Conservation (phyloP, 2,329 filamentous ascomycete species). For the Colletotrichum sp. region DNA sequence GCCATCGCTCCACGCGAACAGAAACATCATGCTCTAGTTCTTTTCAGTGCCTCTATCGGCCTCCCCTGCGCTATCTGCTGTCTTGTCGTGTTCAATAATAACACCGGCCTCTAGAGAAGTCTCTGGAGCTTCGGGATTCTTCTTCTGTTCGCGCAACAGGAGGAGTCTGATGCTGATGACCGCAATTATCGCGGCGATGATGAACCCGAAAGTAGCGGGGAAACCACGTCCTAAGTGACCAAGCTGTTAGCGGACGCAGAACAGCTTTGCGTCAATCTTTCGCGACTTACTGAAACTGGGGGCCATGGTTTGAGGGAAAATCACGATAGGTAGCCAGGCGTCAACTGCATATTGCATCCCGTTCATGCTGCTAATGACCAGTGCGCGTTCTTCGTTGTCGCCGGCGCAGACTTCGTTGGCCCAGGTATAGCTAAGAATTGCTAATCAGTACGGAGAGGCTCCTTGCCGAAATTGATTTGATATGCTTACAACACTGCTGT, state of each 20-base stretch:
- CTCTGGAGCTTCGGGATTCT: neutral
- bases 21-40: neutral
- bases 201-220: conserved; percentile 18
- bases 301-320: conserved; percentile 2
- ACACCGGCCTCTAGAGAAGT: neutral
- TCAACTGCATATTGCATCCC: conserved; percentile 9
- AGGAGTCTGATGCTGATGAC: neutral
- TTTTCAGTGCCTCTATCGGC: neutral
- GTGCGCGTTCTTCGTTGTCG: conserved; percentile 32
- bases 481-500: conserved; percentile 1
- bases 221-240: conserved; percentile 9
- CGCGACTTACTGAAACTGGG: neutral
- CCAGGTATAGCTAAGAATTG: neutral
- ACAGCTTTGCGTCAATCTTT: neutral
- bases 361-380: conserved; percentile 35
- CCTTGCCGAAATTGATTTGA: rapidly evolving
- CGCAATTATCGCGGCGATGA: conserved; percentile 3
- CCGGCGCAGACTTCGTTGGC: conserved; percentile 5
- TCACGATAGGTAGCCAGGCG: conserved; percentile 9
- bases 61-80: neutral
- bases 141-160: conserved; percentile 8
- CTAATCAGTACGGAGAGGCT: neutral
- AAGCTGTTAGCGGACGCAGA: neutral
- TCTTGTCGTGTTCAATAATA: neutral
- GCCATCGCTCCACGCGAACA: neutral